These are phyloP conservation scores for Suhomyces faveliae DNA, from an alignment of 805 yeast species.

Conservation along the genomic window DNA sequence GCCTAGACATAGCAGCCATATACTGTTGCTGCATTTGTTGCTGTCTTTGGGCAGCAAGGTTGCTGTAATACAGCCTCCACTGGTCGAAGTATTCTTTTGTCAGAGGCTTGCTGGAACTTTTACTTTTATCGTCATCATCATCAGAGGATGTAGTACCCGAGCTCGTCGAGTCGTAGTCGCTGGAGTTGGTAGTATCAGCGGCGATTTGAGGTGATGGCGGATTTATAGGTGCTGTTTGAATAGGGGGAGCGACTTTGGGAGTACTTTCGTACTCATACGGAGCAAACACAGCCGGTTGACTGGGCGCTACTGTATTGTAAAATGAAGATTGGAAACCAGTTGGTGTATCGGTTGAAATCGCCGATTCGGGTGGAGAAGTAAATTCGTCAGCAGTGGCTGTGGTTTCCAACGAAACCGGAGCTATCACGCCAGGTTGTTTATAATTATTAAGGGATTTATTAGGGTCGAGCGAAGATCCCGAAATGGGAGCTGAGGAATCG, in stretches of 20 bases:
- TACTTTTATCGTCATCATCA: slow-evolving; percentile 8
- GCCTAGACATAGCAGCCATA: slow-evolving; percentile 8
- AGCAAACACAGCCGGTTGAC: neutral
- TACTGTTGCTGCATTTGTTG: slow-evolving; percentile 18
- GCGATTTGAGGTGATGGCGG: neutral
- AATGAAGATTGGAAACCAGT: slow-evolving; percentile 2
- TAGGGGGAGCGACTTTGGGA: neutral
- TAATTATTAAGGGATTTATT: neutral
- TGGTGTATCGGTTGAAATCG: slow-evolving; percentile 1
- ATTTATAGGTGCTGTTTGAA: neutral
- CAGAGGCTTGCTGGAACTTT: slow-evolving; percentile 5
- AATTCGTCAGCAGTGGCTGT: neutral
- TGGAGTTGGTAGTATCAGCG: slow-evolving; percentile 10
- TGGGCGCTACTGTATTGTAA: neutral
- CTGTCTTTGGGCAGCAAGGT: slow-evolving; percentile 19
- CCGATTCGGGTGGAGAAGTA: slow-evolving; percentile 4
- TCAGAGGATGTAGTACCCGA: slow-evolving; percentile 7
- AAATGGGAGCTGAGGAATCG: neutral
- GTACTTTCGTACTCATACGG: neutral
- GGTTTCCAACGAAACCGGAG: neutral
- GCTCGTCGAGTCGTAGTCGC: slow-evolving; percentile 10
- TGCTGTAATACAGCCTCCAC: slow-evolving; percentile 38
- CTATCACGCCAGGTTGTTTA: neutral
- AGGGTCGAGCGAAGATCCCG: neutral
- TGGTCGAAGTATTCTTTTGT: slow-evolving; percentile 28